Base-by-base conservation (phyloP, 345 rosid genomes). In the Corchorus olitorius region DNA sequence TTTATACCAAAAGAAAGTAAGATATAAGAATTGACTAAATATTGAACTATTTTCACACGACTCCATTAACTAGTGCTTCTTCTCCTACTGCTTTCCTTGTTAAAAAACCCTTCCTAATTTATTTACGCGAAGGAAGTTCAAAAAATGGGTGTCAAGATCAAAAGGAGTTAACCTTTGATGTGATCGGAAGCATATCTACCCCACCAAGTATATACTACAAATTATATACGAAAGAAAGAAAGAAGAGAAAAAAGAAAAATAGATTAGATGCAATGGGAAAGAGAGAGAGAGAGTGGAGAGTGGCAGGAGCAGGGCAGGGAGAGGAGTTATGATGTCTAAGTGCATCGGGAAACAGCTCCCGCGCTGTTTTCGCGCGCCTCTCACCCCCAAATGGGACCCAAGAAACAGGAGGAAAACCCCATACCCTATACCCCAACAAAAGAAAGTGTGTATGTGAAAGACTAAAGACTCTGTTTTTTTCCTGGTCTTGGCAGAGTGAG, bases 361-460 rank as follows among this genome's bases (percentile, higher is more conserved):
- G 91, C 92, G 90, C 90, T 88, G 90, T 88, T 88, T 87, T 76
- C 90, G 92, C 90, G 92, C 88, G 88, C 86, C 84, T 22, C 83
- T 78, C 76, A 35, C 82, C 54, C 27, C 33, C 76, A 20, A 27
- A 27, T 62, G 56, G 77, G 79, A 9, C 76, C 77, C 64, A 15
- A 35, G 12, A 35, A 16, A 37, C 20, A 16, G 6, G 0, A 8
- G 1, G 41, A 5, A 39, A 39, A 5, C 3, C 41, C 41, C 41
- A 39, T 43, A 63, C 16, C n/a, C n/a, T n/a, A n/a, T n/a, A n/a
- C n/a, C n/a, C n/a, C n/a, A n/a, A n/a, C n/a, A n/a, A n/a, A n/a
- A n/a, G n/a, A n/a, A n/a, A n/a, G n/a, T n/a, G n/a, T n/a, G n/a
- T n/a, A n/a, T n/a, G n/a, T n/a, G n/a, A n/a, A n/a, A n/a, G n/a